phyloP scores from a whole-genome alignment of 2,329 filamentous ascomycete species.

The Elsinoe necatrix region DNA sequence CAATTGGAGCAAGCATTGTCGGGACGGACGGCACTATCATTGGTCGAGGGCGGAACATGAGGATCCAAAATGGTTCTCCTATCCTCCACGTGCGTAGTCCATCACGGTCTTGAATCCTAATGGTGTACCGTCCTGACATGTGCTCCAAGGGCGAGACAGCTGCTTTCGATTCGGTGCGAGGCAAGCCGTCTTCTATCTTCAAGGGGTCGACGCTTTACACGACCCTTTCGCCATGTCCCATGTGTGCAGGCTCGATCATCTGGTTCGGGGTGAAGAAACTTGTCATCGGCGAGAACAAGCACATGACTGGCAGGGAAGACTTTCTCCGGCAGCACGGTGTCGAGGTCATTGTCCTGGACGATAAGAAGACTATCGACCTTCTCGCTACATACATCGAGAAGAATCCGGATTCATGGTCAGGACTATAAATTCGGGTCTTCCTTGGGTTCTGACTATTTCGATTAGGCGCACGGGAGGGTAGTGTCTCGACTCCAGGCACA shows the following conservation, averaged over 20 bases:
- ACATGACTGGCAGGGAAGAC: slow-evolving; percentile 15
- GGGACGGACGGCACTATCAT: slow-evolving; percentile 7
- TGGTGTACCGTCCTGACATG: not conserved
- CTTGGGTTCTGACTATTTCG: not conserved
- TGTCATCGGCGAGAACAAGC: slow-evolving; percentile 12
- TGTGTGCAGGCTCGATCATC: slow-evolving; percentile 12
- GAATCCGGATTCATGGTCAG: slow-evolving; percentile 8
- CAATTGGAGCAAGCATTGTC: slow-evolving; percentile 11
- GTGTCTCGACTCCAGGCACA: too few species aligned
- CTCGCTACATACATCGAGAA: slow-evolving; percentile 12
- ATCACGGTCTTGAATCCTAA: not conserved
- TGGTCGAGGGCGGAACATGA: slow-evolving; percentile 13
- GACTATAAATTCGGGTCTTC: not conserved
- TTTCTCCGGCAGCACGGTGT: slow-evolving; percentile 8
- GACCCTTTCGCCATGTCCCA: slow-evolving; percentile 12
- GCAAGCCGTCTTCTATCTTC: slow-evolving; percentile 7
- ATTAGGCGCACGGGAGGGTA: not conserved
- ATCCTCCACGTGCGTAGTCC: slow-evolving; percentile 13
- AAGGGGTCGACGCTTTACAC: slow-evolving; percentile 9
- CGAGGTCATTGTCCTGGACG: slow-evolving; percentile 8
- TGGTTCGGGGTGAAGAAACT: slow-evolving; percentile 11
- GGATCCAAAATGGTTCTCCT: slow-evolving; percentile 13
- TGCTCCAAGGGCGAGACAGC: slow-evolving; percentile 3
- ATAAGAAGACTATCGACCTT: not conserved
- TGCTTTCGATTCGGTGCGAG: slow-evolving; percentile 6